Conservation (phyloP, 495 filamentous ascomycete genomes). For the Bombardia bombarda region DNA sequence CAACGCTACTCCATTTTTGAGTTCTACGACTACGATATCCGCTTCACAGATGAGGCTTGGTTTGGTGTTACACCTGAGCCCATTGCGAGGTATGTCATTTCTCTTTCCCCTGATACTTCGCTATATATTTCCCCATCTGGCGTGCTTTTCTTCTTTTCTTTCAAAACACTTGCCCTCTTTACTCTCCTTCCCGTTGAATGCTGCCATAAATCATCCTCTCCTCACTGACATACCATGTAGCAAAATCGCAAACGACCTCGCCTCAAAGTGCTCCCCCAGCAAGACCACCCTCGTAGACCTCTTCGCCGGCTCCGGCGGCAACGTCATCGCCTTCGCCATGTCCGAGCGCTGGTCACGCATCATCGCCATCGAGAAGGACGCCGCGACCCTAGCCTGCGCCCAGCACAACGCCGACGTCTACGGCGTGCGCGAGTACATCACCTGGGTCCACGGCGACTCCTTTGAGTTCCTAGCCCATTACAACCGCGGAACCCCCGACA, state of each 20-base stretch:
- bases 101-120: too few species aligned
- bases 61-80: constrained; percentile 93
- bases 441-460: constrained; percentile 76
- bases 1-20: constrained; percentile 82
- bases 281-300: constrained; percentile 67
- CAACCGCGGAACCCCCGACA: too few species aligned
- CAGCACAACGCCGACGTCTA: constrained; percentile 89
- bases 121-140: too few species aligned
- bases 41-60: constrained; percentile 88
- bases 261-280: constrained; percentile 16
- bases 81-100: constrained; percentile 80
- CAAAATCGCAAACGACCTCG: constrained; percentile 70
- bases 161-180: too few species aligned
- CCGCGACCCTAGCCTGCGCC: constrained; percentile 70
- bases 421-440: constrained; percentile 66
- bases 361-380: constrained; percentile 81
- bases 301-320: constrained; percentile 88
- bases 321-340: constrained; percentile 86
- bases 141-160: too few species aligned
- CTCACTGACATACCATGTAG: constrained; percentile 29
- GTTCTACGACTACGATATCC: constrained; percentile 73
- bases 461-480: constrained; percentile 55
- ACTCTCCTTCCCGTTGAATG: too few species aligned
- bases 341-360: constrained; percentile 68
- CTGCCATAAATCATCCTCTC: constrained; percentile 14